Base-by-base conservation (phyloP, 352 stramenopile species). In the Pythium oligandrum region DNA sequence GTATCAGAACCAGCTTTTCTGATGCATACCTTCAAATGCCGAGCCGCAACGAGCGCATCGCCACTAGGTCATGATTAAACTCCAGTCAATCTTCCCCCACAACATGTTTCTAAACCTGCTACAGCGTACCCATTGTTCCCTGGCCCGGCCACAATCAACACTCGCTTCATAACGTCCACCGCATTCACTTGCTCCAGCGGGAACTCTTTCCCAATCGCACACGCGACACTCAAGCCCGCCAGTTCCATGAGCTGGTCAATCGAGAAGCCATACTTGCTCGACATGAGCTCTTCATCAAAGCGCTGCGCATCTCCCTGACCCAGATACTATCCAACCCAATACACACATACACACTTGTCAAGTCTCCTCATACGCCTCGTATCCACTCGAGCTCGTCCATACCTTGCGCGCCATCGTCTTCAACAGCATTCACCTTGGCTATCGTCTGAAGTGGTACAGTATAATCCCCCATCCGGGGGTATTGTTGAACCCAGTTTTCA, bases 201-300 rank as follows among this genome's bases (percentile, higher is more conserved):
- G 49, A 73, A 93, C 35, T 86, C 70, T 55, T 96, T 85, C 33
- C 69, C 63, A 45, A 98, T 75, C 2, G 95, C 94, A 40, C 85
- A 87, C 4, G 96, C 93, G 12, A 99, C 95, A 63, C 88, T 92
- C 7, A 99, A 70, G 3, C 97, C 97, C 6, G 97, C 97, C 17
- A 99, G 78, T 72, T 99, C 97, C 97, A 99, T 99, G 17, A 99
- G 78, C 74, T 99, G 96, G 55, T 98, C 89, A 50, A 98, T 86
- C 30, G 81, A 96, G 68, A 98, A 98, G 2, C 92, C 92, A 47
- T 86, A 73, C 26, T 51, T 62, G 31, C 58, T 75, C 31, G 70
- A 78, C 91, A 98, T 98, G 44, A 98, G 86, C 57, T 93, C 75
- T 51, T 90, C 77, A 52, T 98, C 94, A 4, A 98, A 73, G 32